phyloP scores from a whole-genome alignment of 148 eudicot species.

The Rhododendron kiyosumense region DNA sequence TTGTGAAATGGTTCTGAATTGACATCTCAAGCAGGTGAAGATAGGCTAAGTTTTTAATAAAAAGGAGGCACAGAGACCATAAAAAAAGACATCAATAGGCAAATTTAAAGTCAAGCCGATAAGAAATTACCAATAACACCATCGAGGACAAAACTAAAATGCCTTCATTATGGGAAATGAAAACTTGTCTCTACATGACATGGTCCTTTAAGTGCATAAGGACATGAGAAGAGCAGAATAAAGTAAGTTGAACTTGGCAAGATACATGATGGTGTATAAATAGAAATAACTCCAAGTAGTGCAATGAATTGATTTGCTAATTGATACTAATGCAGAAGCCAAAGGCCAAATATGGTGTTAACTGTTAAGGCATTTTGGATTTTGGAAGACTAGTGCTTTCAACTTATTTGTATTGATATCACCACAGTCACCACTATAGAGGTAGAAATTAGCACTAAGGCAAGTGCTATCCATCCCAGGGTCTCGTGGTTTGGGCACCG shows the following conservation, averaged over 20 bases:
- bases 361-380: not conserved
- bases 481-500: not conserved
- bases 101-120: not conserved
- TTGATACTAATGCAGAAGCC: not conserved
- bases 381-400: not conserved
- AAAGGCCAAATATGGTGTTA: not conserved
- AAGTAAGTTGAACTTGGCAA: not conserved
- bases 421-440: not conserved
- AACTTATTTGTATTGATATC: not conserved
- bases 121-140: not conserved
- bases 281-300: not conserved
- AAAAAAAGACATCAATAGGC: not conserved
- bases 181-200: not conserved
- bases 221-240: not conserved
- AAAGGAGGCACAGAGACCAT: not conserved
- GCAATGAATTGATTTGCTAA: not conserved
- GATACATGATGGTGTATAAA: not conserved
- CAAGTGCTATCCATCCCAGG: not conserved
- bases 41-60: not conserved
- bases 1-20: not conserved
- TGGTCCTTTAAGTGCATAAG: not conserved
- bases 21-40: not conserved
- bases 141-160: not conserved
- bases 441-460: not conserved
- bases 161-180: not conserved